These are phyloP conservation scores for Cicer judaicum DNA, from an alignment of 306 rosid genomes.

Conservation along the genomic window DNA sequence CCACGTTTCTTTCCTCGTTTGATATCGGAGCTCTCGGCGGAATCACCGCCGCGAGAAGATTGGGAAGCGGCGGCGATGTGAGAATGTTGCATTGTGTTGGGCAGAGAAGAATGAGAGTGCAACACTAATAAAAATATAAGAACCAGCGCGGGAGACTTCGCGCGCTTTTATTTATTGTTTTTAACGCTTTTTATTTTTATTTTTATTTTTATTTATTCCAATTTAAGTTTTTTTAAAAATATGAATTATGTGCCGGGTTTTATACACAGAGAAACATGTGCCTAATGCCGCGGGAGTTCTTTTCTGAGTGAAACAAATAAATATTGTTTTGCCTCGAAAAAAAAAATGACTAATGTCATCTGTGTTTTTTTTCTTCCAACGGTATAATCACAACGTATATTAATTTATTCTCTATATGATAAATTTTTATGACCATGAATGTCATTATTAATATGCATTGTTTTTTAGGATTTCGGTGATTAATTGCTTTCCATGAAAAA, in stretches of 20 bases:
- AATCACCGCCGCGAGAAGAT: conserved; percentile 21
- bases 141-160: conserved; percentile 56
- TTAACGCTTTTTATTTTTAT: conserved; percentile 1
- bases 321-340: no score
- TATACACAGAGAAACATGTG: not conserved
- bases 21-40: conserved; percentile 18
- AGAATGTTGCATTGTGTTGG: conserved; percentile 52
- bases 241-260: not conserved
- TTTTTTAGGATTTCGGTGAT: not conserved
- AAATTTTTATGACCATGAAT: not conserved
- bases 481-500: not conserved
- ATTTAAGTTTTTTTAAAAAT: not conserved
- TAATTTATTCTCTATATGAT: not conserved
- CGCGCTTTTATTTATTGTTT: conserved; percentile 44
- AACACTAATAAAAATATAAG: conserved; percentile 13
- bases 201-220: not conserved
- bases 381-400: not conserved
- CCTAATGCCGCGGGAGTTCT: not conserved
- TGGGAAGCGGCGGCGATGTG: conserved; percentile 36
- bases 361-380: not conserved
- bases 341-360: no score
- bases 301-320: no score
- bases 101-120: not conserved
- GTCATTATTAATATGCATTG: not conserved
- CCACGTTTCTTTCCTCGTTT: conserved; percentile 80